Evolutionary conservation across 345 rosid genomes (phyloP), one percentile per base, ranked within the genome.

Genomic region (Corchorus olitorius): DNA sequence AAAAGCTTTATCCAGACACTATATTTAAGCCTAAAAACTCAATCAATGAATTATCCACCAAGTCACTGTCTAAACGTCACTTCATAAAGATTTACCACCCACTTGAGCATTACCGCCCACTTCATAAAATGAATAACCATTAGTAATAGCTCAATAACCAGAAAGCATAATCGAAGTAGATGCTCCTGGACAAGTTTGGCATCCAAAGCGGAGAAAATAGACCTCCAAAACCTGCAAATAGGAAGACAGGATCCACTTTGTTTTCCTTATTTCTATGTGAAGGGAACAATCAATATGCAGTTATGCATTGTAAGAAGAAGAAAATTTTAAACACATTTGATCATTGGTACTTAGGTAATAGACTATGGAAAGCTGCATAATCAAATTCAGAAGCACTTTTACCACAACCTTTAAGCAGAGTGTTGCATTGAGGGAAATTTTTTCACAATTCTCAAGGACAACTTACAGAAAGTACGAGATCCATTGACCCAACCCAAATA

Each of bases 401-500:
- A 43, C 61, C 19, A 62, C 19, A 20, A 77, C 22, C 8, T 16
- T 20, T 61, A 52, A 17, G 4, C 41, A 39, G 46, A 43, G 48
- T 50, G 0, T 7, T 14, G 15, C 11, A 48, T 35, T 15, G 27
- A 1, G 49, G 27, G n/a, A 61, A 41, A 48, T 13, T 15, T 27
- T 46, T 22, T 67, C 41, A 67, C 8, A 37, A 46, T 16, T 65
- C 46, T 46, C 54, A 63, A 14, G 34, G 59, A 74, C n/a, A 62
- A 85, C 91, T 88, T 89, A 95, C 99, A 75, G 65, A 45, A 75
- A 78, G 76, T 72, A 86, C 78, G 79, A 90, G 93, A 86, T 88
- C 80, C 34, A n/a, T 78, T n/a, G 94, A n/a, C n/a, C n/a, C n/a
- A n/a, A 92, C 20, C 98, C 98, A 89, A 93, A 95, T 75, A 95